phyloP scores from a whole-genome alignment of 2,329 filamentous ascomycete species.

The Fusarium duplospermum region DNA sequence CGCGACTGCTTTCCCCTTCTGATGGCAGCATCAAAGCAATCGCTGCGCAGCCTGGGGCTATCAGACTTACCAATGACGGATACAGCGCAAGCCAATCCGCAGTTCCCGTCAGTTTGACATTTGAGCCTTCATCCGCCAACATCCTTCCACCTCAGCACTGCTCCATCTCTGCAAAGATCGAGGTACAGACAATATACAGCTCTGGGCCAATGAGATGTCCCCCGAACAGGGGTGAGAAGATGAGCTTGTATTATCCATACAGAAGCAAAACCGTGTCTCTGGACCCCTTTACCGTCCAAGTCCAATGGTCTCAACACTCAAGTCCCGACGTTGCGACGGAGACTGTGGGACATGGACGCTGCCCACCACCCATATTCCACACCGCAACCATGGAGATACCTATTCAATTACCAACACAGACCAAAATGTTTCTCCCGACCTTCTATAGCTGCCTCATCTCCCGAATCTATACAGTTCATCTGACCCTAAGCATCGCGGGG shows the following conservation, averaged over 20 bases:
- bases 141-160: neutral
- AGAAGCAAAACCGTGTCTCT: neutral
- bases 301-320: neutral
- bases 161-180: neutral
- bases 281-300: neutral
- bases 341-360: neutral
- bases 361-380: neutral
- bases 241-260: neutral
- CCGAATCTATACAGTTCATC: neutral
- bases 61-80: neutral
- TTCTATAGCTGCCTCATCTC: neutral
- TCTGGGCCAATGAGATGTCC: neutral
- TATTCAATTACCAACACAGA: neutral
- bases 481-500: neutral
- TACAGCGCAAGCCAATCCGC: neutral
- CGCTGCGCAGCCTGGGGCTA: neutral
- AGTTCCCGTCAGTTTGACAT: neutral
- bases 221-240: neutral
- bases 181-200: neutral
- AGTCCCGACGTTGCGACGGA: neutral
- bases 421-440: neutral
- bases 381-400: neutral
- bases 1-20: neutral
- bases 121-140: neutral
- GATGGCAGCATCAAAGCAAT: neutral